A percentile compares a stretch with the other conserved stretches of the same genome.
phyloP scores from a whole-genome alignment of 2,329 filamentous ascomycete species.

The Exophiala aquamarina region DNA sequence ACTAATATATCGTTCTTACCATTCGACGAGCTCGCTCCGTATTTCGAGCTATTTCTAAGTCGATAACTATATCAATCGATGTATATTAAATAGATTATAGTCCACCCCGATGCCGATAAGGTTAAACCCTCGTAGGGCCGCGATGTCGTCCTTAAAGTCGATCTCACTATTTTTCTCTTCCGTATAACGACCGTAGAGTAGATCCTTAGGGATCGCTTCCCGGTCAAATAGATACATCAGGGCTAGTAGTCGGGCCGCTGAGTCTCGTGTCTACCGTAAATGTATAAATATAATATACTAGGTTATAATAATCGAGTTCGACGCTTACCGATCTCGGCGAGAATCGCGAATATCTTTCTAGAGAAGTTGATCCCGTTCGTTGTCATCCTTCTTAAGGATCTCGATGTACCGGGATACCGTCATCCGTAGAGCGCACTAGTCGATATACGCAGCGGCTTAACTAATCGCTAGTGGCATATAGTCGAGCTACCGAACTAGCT shows the following conservation, averaged over 20 bases:
- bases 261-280: slow-evolving; percentile 21
- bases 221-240: slow-evolving; percentile 34
- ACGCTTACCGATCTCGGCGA: too few species aligned
- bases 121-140: slow-evolving; percentile 17
- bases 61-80: slow-evolving; percentile 35
- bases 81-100: slow-evolving; percentile 28
- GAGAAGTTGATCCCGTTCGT: too few species aligned
- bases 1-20: too few species aligned
- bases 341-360: too few species aligned
- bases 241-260: slow-evolving; percentile 30
- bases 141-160: slow-evolving; percentile 25
- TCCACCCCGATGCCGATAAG: not conserved
- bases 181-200: slow-evolving; percentile 27
- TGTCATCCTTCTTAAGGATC: too few species aligned
- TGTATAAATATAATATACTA: slow-evolving; percentile 37
- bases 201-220: slow-evolving; percentile 29
- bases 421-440: too few species aligned
- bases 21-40: too few species aligned
- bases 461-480: too few species aligned
- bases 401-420: too few species aligned
- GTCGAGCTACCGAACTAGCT: too few species aligned
- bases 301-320: slow-evolving; percentile 36
- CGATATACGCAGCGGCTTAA: too few species aligned
- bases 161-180: slow-evolving; percentile 12
- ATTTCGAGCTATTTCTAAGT: too few species aligned